Evolutionary conservation across 768 basidiomycete species (phyloP).

Genomic region (Hortiboletus flavorubellus): DNA sequence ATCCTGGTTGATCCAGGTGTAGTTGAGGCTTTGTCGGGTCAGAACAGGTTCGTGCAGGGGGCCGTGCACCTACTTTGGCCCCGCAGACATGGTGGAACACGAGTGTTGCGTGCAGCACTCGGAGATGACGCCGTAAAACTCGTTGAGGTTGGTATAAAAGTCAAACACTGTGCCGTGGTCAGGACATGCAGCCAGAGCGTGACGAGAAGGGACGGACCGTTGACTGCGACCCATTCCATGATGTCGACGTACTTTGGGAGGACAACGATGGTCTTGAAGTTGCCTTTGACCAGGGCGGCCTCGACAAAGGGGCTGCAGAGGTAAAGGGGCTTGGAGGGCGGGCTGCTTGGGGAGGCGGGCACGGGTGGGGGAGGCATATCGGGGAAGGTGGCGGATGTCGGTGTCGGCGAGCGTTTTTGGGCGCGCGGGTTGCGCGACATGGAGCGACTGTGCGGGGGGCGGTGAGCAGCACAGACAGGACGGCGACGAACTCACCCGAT

Average conservation of each 20-base stretch:
- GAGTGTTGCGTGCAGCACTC: constrained; percentile 89
- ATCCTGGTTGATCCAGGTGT: constrained; percentile 91
- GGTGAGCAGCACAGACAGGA: constrained; percentile 7
- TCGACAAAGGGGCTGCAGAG: constrained; percentile 94
- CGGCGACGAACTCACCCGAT: constrained; percentile 52
- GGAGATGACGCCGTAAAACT: constrained; percentile 92
- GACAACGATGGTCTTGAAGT: constrained; percentile 97
- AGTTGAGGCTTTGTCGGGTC: constrained; percentile 63
- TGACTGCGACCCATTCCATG: constrained; percentile 97
- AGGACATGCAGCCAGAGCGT: neutral
- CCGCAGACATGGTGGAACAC: constrained; percentile 92
- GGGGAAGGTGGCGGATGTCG: constrained; percentile 60
- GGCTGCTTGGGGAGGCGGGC: constrained; percentile 37
- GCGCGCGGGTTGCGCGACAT: constrained; percentile 70
- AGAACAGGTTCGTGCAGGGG: neutral
- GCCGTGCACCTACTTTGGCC: constrained; percentile 59
- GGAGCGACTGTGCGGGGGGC: constrained; percentile 49
- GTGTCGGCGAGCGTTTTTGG: constrained; percentile 71
- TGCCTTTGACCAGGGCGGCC: constrained; percentile 93
- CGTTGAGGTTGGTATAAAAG: constrained; percentile 95
- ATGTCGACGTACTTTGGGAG: constrained; percentile 93
- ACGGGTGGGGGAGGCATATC: constrained; percentile 42
- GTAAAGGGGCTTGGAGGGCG: constrained; percentile 65
- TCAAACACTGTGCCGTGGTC: constrained; percentile 69
- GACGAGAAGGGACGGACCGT: constrained; percentile 56